These are phyloP conservation scores for Diospyros kaki DNA, from an alignment of 148 eudicot genomes.

Conservation along the genomic window DNA sequence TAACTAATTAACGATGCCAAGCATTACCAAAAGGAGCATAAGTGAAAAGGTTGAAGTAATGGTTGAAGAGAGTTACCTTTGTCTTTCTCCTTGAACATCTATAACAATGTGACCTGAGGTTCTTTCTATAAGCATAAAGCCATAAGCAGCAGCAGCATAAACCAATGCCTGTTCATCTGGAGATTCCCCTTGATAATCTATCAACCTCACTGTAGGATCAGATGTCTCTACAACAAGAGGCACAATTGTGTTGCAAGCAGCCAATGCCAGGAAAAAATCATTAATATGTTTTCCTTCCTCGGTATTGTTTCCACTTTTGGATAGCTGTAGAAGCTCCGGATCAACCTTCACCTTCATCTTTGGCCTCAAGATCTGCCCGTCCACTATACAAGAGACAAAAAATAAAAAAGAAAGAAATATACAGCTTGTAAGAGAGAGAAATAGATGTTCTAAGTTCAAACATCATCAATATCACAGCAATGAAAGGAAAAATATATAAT, in stretches of 20 bases:
- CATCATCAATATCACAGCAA: neutral
- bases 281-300: constrained; percentile 40
- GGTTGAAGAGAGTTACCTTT: constrained; percentile 46
- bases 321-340: constrained; percentile 48
- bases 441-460: neutral
- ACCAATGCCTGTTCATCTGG: constrained; percentile 99
- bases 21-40: constrained; percentile 10
- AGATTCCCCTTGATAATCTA: constrained; percentile 98
- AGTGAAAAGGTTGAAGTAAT: neutral
- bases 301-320: constrained; percentile 38
- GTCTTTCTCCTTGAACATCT: constrained; percentile 82
- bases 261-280: constrained; percentile 90
- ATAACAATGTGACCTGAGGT: constrained; percentile 94
- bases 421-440: constrained; percentile 6
- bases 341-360: constrained; percentile 90
- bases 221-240: constrained; percentile 64
- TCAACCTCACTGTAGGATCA: constrained; percentile 47
- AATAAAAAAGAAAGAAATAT: constrained; percentile 8
- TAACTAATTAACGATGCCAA: neutral
- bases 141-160: constrained; percentile 97
- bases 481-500: neutral
- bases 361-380: constrained; percentile 64
- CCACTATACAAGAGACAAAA: constrained; percentile 40
- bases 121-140: constrained; percentile 85
- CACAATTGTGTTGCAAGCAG: constrained; percentile 97